These are phyloP conservation scores for Echria macrotheca DNA, from an alignment of 495 filamentous ascomycete genomes.

Conservation along the genomic window DNA sequence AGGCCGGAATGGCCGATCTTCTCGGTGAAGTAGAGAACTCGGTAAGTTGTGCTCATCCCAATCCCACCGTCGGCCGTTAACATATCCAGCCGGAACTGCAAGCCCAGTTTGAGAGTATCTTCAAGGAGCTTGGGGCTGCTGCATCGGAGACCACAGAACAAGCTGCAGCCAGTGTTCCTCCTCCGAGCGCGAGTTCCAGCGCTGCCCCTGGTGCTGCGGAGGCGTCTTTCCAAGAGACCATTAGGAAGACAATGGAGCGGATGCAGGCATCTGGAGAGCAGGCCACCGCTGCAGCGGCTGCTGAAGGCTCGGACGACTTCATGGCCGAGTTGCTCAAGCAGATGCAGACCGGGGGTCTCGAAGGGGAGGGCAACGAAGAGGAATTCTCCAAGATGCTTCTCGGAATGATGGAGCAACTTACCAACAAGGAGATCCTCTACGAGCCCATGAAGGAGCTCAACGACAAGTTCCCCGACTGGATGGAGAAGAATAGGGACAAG, in stretches of 20 bases:
- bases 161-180: background rate
- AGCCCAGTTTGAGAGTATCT: constrained; percentile 78
- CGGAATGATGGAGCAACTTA: constrained; percentile 98
- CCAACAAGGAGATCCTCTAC: constrained; percentile 95
- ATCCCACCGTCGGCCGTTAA: constrained; percentile 6
- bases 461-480: constrained; percentile 84
- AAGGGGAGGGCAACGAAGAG: constrained; percentile 66
- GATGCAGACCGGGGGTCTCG: constrained; percentile 50
- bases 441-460: constrained; percentile 97
- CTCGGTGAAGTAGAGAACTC: constrained; percentile 64
- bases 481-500: constrained; percentile 66
- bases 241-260: constrained; percentile 84
- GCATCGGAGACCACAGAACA: constrained; percentile 27
- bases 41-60: constrained; percentile 25
- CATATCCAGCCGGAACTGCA: constrained; percentile 63
- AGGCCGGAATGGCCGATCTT: constrained; percentile 80
- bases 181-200: constrained; percentile 3
- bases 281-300: constrained; percentile 70
- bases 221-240: constrained; percentile 82
- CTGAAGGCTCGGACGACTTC: constrained; percentile 69
- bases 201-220: constrained; percentile 32
- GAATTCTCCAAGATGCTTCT: constrained; percentile 89
- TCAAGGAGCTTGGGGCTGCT: constrained; percentile 65
- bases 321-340: constrained; percentile 81
- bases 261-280: constrained; percentile 83